Evolutionary conservation across 352 stramenopile species (phyloP).

Genomic region (Phytophthora pseudosyringae): DNA sequence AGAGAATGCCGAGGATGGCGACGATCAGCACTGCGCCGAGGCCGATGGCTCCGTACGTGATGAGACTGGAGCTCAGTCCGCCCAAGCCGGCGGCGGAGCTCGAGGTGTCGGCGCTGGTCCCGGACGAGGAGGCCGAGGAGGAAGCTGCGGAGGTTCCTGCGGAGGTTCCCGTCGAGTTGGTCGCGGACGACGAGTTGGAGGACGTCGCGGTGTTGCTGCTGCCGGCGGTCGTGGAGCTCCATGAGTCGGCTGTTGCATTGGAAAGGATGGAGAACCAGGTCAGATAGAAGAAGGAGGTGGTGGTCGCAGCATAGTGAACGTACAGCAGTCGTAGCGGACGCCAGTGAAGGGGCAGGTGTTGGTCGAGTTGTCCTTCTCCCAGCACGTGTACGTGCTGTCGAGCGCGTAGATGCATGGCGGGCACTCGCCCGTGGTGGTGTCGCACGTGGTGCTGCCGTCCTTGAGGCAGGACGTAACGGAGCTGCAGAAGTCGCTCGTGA

Average conservation of each 20-base stretch:
- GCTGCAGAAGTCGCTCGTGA: constrained; percentile 45
- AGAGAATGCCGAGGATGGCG: constrained; percentile 56
- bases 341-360: constrained; percentile 72
- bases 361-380: constrained; percentile 64
- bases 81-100: constrained; percentile 17
- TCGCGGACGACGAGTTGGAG: constrained; percentile 14
- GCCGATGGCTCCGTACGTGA: constrained; percentile 64
- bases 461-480: constrained; percentile 48
- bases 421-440: constrained; percentile 49
- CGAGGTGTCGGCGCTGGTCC: constrained; percentile 18
- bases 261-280: constrained; percentile 2
- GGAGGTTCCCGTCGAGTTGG: constrained; percentile 5
- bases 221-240: constrained; percentile 25
- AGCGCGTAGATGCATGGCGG: constrained; percentile 72
- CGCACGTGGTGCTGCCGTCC: constrained; percentile 40
- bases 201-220: constrained; percentile 7
- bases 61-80: constrained; percentile 34
- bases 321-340: constrained; percentile 79
- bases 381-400: constrained; percentile 62
- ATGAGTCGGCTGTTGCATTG: constrained; percentile 38
- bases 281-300: constrained; percentile 14
- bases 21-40: constrained; percentile 59
- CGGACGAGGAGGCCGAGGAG: constrained; percentile 13
- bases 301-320: constrained; percentile 21
- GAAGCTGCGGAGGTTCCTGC: constrained; percentile 19